Evolutionary conservation across 768 basidiomycete genomes (phyloP).

Genomic region (Macrolepiota albuminosa): DNA sequence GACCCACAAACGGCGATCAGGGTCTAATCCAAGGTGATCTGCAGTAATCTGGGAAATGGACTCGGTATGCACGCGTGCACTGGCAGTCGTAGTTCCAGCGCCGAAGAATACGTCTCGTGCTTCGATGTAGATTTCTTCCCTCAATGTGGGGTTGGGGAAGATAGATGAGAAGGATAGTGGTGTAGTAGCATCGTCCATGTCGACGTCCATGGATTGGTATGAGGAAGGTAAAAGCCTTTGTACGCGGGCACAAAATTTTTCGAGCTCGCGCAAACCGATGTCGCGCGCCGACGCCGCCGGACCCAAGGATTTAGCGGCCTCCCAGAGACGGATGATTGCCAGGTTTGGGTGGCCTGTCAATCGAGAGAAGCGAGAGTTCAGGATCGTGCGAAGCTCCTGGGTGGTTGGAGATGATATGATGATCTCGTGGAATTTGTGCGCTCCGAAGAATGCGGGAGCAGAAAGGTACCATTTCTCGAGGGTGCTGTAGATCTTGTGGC

Average conservation of each 20-base stretch:
- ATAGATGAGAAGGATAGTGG: slow-evolving; percentile 33
- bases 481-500: slow-evolving; percentile 73
- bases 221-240: slow-evolving; percentile 53
- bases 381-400: slow-evolving; percentile 67
- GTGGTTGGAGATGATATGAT: slow-evolving; percentile 53
- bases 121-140: slow-evolving; percentile 87
- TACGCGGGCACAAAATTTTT: slow-evolving; percentile 79
- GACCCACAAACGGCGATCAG: slow-evolving; percentile 69
- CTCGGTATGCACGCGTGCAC: slow-evolving; percentile 45
- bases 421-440: slow-evolving; percentile 79
- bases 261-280: slow-evolving; percentile 74
- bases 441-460: slow-evolving; percentile 71
- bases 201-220: slow-evolving; percentile 38
- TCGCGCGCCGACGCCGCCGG: slow-evolving; percentile 49
- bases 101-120: slow-evolving; percentile 93
- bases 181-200: slow-evolving; percentile 18
- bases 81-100: slow-evolving; percentile 47
- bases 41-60: slow-evolving; percentile 52
- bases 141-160: slow-evolving; percentile 67
- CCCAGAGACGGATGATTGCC: slow-evolving; percentile 69
- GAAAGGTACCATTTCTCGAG: slow-evolving; percentile 42
- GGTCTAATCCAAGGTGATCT: slow-evolving; percentile 58
- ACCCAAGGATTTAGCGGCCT: slow-evolving; percentile 46
- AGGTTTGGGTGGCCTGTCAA: slow-evolving; percentile 45
- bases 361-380: slow-evolving; percentile 60